Evolutionary conservation across 805 yeast species (phyloP).

Genomic region (Metschnikowia bowlesiae): DNA sequence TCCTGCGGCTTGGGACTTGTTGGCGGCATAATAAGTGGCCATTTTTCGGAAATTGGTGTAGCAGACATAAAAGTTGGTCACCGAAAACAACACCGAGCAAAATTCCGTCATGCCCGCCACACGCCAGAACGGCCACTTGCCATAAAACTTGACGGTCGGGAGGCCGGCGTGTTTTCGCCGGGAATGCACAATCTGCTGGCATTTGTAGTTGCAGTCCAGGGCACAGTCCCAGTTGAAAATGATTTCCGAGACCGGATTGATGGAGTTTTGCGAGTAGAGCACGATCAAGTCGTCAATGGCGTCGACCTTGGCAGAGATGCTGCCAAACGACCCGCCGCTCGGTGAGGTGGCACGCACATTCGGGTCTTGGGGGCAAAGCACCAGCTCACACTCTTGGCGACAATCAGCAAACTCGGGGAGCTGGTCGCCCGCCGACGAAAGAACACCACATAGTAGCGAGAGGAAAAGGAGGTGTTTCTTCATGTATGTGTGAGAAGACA

Average conservation of each 20-base stretch:
- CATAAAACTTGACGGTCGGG: constrained; percentile 37
- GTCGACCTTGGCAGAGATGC: not conserved
- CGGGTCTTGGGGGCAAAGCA: not conserved
- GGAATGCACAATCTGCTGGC: constrained; percentile 33
- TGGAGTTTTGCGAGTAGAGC: constrained; percentile 8
- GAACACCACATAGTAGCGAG: not conserved
- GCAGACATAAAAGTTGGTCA: constrained; percentile 34
- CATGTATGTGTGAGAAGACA: not conserved
- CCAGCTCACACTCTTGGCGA: constrained; percentile 2
- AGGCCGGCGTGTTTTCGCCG: constrained; percentile 16
- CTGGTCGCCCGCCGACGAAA: constrained; percentile 29
- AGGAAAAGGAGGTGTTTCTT: not conserved
- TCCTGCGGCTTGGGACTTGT: constrained; percentile 11
- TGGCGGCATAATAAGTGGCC: constrained; percentile 22
- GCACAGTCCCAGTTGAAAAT: constrained; percentile 32
- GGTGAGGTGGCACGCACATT: not conserved
- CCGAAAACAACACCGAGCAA: constrained; percentile 31
- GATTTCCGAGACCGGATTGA: constrained; percentile 17
- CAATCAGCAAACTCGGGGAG: constrained; percentile 30
- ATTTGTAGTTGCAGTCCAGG: constrained; percentile 36
- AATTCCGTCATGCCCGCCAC: constrained; percentile 36
- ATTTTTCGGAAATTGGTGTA: constrained; percentile 27
- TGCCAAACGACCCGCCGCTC: not conserved
- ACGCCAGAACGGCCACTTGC: constrained; percentile 42
- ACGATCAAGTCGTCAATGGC: constrained; percentile 1